Evolutionary conservation across 768 basidiomycete genomes (phyloP), one percentile per base, ranked within the genome.

Genomic region (Russula griseocarnosa): DNA sequence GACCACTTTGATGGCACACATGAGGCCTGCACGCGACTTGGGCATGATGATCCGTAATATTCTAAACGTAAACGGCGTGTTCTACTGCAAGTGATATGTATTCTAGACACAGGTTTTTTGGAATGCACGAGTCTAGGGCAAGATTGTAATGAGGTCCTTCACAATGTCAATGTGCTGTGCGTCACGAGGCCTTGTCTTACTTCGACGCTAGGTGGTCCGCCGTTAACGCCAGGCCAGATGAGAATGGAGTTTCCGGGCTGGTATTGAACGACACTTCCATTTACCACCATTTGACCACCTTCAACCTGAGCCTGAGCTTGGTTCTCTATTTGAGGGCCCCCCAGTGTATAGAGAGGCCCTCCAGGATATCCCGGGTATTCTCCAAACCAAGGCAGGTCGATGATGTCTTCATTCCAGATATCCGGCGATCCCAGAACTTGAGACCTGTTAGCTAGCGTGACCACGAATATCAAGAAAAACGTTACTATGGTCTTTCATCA

Each of bases 311-410:
- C n/a, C n/a, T n/a, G 40, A 3, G 16, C 26, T 40, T 53, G 46
- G 52, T 40, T 7, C 34, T 44, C 38, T 57, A 46, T 62, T 55
- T 30, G 61, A 65, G 24, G 3, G 18, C 4, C 20, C 22, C 4
- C 20, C 22, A 2, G 16, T 0, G 49, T n/a, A 44, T 58, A 44
- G 22, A 16, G 9, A 10, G 61, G 16, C 60, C 59, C 53, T 52
- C 70, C 71, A 10, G 71, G 67, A 70, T 83, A 86, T 44, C 86
- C 86, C 26, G 87, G 87, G 67, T 77, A 76, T 77, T 91, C 85
- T 53, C 83, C 83, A 69, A 86, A 91, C 90, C 90, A 91, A 1
- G 86, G 86, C 11, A 92, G 79, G 67, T 90, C 87, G 77, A 73
- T 68, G 65, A 79, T 75, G 62, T 85, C 84, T 69, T 85, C 84